phyloP scores from a whole-genome alignment of 805 yeast species.

The Metschnikowia vanudenii region DNA sequence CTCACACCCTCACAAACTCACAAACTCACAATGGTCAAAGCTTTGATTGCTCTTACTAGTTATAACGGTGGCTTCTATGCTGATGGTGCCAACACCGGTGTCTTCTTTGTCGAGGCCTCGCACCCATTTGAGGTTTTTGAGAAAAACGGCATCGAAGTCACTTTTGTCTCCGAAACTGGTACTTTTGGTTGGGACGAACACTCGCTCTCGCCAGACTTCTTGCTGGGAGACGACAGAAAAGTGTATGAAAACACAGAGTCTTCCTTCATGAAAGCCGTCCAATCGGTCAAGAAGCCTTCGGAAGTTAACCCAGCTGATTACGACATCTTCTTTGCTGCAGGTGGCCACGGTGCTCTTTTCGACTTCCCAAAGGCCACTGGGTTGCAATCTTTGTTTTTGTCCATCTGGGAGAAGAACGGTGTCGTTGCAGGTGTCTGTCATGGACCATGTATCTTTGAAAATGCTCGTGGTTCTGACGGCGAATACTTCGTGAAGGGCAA shows the following conservation, averaged over 20 bases:
- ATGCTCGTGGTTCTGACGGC: slow-evolving; percentile 40
- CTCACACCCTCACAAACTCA: background rate
- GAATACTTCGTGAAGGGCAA: slow-evolving; percentile 49
- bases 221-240: slow-evolving; percentile 44
- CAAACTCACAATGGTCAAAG: slow-evolving; percentile 31
- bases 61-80: slow-evolving; percentile 47
- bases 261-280: slow-evolving; percentile 38
- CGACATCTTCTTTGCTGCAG: slow-evolving; percentile 58
- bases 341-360: slow-evolving; percentile 62
- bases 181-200: slow-evolving; percentile 56
- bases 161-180: slow-evolving; percentile 60
- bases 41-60: slow-evolving; percentile 44
- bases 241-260: slow-evolving; percentile 38
- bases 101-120: slow-evolving; percentile 55
- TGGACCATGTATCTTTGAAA: slow-evolving; percentile 60
- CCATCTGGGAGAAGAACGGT: slow-evolving; percentile 51
- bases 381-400: slow-evolving; percentile 45
- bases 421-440: slow-evolving; percentile 66
- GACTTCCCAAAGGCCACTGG: slow-evolving; percentile 55
- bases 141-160: slow-evolving; percentile 51
- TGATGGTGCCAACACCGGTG: slow-evolving; percentile 62
- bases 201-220: slow-evolving; percentile 42
- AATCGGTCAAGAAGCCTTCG: slow-evolving; percentile 44
- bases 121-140: slow-evolving; percentile 55
- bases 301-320: slow-evolving; percentile 50